phyloP scores from a whole-genome alignment of 2,329 filamentous ascomycete species.

The Blastomyces emzantsi region DNA sequence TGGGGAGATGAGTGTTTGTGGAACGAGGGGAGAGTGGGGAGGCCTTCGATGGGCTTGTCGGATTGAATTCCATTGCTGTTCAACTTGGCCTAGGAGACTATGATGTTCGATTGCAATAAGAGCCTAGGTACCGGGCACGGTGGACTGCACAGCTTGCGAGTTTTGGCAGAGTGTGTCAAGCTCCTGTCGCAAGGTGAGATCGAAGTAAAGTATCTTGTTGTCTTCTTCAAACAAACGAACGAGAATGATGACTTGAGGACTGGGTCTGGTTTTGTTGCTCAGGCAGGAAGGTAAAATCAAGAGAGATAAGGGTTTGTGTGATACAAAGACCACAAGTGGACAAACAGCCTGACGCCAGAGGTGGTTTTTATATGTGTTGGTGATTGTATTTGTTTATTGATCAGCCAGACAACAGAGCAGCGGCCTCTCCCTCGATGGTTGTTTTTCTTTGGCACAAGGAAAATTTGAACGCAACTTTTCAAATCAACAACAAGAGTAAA shows the following conservation, averaged over 20 bases:
- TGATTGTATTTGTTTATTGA: background rate
- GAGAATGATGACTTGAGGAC: background rate
- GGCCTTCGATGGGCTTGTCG: slow-evolving; percentile 16
- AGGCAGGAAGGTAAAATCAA: background rate
- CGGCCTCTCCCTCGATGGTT: background rate
- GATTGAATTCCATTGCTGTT: slow-evolving; percentile 24
- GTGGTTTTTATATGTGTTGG: background rate
- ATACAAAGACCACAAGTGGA: background rate
- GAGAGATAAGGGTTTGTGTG: background rate
- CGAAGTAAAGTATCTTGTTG: background rate
- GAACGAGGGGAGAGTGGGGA: slow-evolving; percentile 34
- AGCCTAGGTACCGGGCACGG: background rate
- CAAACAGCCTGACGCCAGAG: background rate
- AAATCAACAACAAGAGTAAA: slow-evolving; percentile 11
- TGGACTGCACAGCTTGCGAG: background rate
- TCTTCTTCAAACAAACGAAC: background rate
- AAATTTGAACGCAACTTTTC: slow-evolving; percentile 1
- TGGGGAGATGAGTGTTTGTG: slow-evolving; percentile 32
- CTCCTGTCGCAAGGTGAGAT: background rate
- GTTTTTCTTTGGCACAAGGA: background rate
- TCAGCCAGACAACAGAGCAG: background rate
- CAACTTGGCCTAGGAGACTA: background rate
- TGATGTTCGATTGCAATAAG: background rate
- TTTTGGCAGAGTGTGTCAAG: background rate
- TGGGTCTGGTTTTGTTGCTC: background rate